Base-by-base conservation (phyloP, 495 filamentous ascomycete species). In the Achaetomiella virescens region DNA sequence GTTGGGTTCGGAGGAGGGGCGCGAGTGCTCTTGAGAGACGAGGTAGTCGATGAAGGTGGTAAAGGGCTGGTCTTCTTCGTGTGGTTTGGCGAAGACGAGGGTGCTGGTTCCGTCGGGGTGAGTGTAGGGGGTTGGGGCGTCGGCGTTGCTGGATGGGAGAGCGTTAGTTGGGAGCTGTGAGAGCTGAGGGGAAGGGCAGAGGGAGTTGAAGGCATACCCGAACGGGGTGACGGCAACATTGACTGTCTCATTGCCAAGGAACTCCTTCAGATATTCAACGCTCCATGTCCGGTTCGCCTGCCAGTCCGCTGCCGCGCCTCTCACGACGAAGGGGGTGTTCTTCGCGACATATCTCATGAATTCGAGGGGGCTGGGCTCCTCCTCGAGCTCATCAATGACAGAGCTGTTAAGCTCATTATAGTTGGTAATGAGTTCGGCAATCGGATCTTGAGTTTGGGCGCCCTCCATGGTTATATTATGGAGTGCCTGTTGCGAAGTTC, bases 261-360 rank as follows among this genome's bases (percentile, higher is more conserved):
- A 61, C n/a, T 71, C 51, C 25, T 69, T 70, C 4, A 91, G 68
- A 58, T 79, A 83, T 8, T 57, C 59, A 12, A 75, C 72, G 51
- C 77, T 78, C 88, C 88, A 91, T 20, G 68, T 78, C 52, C 64
- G 60, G 3, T 71, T 61, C 2, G 88, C 86, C 6, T 66, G 57
- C 87, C 86, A 91, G 52, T 73, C 57, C 9, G 50, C 48, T 0
- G 81, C 83, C 8, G 74, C 84, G 3, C 75, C 70, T 35, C 82
- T 74, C 35, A 89, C 75, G 2, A 90, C 78, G 52, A 90, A 89
- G 7, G 88, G 88, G 0, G 78, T 76, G 59, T 90, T 90, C 17
- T 63, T 72, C 29, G 81, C 72, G 15, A 87, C 85, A 67, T 80
- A 83, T 56, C 83, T 76, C 79, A 88, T 82, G 65, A 90, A 90